These are phyloP conservation scores for Trichoderma citrinoviride DNA, from an alignment of 2,329 filamentous ascomycete genomes.

Conservation along the genomic window DNA sequence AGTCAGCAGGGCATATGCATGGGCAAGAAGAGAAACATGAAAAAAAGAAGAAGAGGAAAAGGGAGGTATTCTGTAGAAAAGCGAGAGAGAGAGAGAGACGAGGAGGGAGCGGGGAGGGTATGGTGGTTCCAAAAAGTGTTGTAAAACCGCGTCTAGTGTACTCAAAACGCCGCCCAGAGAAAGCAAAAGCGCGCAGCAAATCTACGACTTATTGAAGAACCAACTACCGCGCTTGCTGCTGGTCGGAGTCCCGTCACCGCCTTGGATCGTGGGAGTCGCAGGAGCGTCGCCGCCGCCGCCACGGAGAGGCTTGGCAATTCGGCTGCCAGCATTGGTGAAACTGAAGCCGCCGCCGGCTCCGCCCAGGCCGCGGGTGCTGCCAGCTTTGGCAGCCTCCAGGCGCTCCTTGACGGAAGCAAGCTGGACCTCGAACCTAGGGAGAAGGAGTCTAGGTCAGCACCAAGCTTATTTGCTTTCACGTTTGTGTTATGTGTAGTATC, in stretches of 20 bases:
- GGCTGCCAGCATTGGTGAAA: conserved; percentile 62
- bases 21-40: conserved; percentile 19
- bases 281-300: conserved; percentile 53
- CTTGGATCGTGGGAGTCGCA: conserved; percentile 56
- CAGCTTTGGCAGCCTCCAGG: conserved; percentile 89
- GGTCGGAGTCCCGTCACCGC: conserved; percentile 55
- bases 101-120: conserved; percentile 22
- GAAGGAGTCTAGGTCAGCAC: conserved; percentile 18
- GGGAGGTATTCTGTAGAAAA: not conserved
- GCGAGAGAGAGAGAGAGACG: not conserved
- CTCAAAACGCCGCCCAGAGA: conserved; percentile 29
- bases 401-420: conserved; percentile 97
- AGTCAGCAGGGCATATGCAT: conserved; percentile 16
- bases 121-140: conserved; percentile 20
- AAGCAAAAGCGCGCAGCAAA: conserved; percentile 19
- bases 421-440: conserved; percentile 85
- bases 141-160: conserved; percentile 21
- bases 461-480: not conserved
- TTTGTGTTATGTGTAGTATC: not conserved
- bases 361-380: conserved; percentile 80
- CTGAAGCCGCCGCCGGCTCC: conserved; percentile 68
- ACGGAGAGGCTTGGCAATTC: conserved; percentile 67
- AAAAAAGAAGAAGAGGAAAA: not conserved
- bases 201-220: conserved; percentile 66
- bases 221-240: conserved; percentile 67